Percentiles rank a stretch among this genome's conserved stretches.
These are phyloP conservation scores for Hippophae tibetana DNA, from an alignment of 306 rosid species.

Conservation along the genomic window DNA sequence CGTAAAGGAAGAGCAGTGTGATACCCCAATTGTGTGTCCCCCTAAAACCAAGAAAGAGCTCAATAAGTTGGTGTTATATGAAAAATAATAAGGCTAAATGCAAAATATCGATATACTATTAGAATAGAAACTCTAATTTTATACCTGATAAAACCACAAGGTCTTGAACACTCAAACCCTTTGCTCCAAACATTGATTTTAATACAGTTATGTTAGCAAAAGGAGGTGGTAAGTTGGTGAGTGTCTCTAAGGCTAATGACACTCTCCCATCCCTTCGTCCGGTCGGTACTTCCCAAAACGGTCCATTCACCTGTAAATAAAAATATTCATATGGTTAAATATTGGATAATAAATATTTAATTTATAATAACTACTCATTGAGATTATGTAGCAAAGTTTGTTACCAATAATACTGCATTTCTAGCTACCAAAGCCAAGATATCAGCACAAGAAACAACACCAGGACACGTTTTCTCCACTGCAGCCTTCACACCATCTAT, in stretches of 20 bases:
- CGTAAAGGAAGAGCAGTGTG: constrained; percentile 23
- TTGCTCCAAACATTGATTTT: constrained; percentile 14
- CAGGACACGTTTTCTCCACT: constrained; percentile 30
- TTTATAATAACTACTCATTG: background rate
- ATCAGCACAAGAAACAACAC: constrained; percentile 38
- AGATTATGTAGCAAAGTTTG: background rate
- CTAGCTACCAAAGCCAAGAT: constrained; percentile 27
- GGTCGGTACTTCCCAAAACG: constrained; percentile 29
- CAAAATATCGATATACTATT: background rate
- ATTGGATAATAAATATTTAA: background rate
- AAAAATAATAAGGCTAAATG: background rate
- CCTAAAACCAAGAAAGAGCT: constrained; percentile 9
- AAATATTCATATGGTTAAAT: background rate
- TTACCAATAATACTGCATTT: constrained; percentile 20
- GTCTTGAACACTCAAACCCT: constrained; percentile 26
- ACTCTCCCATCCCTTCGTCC: constrained; percentile 35
- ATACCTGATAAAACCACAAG: constrained; percentile 32
- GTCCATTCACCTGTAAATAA: constrained; percentile 19
- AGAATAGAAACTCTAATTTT: background rate
- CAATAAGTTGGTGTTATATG: background rate
- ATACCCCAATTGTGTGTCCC: constrained; percentile 28
- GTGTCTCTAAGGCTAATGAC: constrained; percentile 17
- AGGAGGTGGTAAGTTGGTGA: constrained; percentile 16
- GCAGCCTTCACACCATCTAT: constrained; percentile 29
- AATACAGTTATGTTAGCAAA: constrained; percentile 23